phyloP scores from a whole-genome alignment of 2,329 filamentous ascomycete genomes.

The Colletotrichum sp. region DNA sequence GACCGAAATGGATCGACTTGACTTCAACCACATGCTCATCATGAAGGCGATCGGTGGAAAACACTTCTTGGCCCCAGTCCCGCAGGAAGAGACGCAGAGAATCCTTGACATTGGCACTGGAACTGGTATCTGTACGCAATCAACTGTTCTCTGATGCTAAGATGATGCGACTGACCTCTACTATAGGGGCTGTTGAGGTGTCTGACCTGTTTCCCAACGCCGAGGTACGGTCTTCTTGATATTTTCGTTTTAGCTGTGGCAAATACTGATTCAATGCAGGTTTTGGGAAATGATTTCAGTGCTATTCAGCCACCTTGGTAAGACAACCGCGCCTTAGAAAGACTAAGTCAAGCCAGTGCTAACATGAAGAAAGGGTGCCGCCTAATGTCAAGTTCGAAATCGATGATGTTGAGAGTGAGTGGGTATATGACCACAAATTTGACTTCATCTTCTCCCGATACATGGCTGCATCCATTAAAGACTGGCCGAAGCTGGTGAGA shows the following conservation, averaged over 20 bases:
- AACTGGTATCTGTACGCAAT: constrained; percentile 38
- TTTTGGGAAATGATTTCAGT: constrained; percentile 33
- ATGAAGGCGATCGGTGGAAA: neutral
- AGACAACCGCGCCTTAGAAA: no score
- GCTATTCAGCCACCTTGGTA: constrained; percentile 34
- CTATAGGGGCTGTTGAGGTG: constrained; percentile 45
- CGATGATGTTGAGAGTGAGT: constrained; percentile 36
- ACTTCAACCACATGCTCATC: neutral
- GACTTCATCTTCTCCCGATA: constrained; percentile 42
- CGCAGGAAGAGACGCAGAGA: constrained; percentile 23
- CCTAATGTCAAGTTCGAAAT: constrained; percentile 41
- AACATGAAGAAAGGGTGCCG: constrained; percentile 24
- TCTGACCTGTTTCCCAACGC: constrained; percentile 2
- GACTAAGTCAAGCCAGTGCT: neutral
- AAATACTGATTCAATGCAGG: neutral
- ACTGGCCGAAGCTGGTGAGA: constrained; percentile 31
- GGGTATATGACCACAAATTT: constrained; percentile 29
- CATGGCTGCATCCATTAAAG: constrained; percentile 34
- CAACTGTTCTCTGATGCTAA: neutral
- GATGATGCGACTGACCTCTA: neutral
- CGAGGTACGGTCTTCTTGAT: neutral
- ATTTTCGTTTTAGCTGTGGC: constrained; percentile 36
- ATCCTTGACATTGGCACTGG: constrained; percentile 66
- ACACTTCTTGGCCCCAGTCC: neutral
- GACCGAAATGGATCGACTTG: neutral